phyloP scores from a whole-genome alignment of 2,329 filamentous ascomycete species.

The Trematosphaeria pertusa region DNA sequence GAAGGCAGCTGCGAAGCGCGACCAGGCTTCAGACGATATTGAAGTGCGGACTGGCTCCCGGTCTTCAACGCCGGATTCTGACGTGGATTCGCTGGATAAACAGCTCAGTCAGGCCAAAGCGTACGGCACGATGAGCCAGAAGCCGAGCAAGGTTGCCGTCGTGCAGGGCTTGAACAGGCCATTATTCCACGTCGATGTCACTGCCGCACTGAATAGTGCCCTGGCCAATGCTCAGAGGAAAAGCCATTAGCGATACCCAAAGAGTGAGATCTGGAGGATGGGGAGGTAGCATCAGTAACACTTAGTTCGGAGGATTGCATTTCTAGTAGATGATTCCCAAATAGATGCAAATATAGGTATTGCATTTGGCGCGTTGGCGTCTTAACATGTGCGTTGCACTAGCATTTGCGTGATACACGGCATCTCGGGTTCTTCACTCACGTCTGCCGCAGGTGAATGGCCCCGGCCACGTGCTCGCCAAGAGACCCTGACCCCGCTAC shows the following conservation, averaged over 20 bases:
- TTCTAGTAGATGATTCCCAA: constrained; percentile 8
- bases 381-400: background rate
- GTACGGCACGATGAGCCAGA: constrained; percentile 42
- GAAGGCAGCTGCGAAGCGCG: constrained; percentile 58
- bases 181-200: constrained; percentile 95
- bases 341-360: background rate
- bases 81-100: constrained; percentile 41
- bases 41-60: constrained; percentile 18
- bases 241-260: no score
- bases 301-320: background rate
- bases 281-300: background rate
- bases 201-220: constrained; percentile 87
- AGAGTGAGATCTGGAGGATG: background rate
- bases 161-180: constrained; percentile 87
- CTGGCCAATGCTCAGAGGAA: constrained; percentile 72
- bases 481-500: background rate
- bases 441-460: no score
- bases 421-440: no score
- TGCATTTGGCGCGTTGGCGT: background rate
- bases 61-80: constrained; percentile 20
- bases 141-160: constrained; percentile 54
- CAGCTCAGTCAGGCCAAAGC: constrained; percentile 40
- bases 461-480: constrained; percentile 5
- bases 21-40: constrained; percentile 26
- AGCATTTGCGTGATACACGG: no score